A percentile compares a stretch with the other conserved stretches of the same genome.
Evolutionary conservation across 345 rosid genomes (phyloP).

Genomic region (Eucalyptus leucophloia): DNA sequence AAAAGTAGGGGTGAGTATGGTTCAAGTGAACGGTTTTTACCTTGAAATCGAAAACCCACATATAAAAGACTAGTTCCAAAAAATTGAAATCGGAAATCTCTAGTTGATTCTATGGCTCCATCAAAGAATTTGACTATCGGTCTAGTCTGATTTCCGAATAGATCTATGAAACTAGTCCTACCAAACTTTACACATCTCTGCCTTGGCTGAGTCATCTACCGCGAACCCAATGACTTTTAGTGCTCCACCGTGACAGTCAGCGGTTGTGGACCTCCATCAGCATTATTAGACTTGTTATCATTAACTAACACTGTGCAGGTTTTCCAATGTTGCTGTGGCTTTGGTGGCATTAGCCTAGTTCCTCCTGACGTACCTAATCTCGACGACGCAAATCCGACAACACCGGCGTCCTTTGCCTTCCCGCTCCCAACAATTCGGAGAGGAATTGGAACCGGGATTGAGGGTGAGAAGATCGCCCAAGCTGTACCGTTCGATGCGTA

Average conservation of each 20-base stretch:
- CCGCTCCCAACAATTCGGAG: background rate
- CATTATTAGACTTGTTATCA: background rate
- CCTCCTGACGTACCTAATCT: background rate
- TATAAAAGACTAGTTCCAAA: fast-evolving
- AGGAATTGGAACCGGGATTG: background rate
- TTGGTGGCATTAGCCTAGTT: background rate
- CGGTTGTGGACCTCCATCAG: background rate
- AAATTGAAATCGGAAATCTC: fast-evolving
- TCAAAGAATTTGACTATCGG: fast-evolving
- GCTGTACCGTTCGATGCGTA: background rate
- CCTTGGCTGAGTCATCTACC: background rate
- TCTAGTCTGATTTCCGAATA: fast-evolving
- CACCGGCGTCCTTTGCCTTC: background rate
- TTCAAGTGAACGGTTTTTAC: fast-evolving
- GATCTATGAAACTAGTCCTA: background rate
- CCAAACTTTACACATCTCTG: background rate
- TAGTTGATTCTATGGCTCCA: no score
- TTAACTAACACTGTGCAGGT: background rate
- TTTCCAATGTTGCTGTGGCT: background rate
- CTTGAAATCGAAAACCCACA: fast-evolving
- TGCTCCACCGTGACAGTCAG: background rate
- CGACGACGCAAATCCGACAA: background rate
- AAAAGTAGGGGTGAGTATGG: no score
- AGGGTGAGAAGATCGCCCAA: background rate
- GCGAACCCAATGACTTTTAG: background rate